Evolutionary conservation across 345 rosid genomes (phyloP).

Genomic region (Acer campestre): DNA sequence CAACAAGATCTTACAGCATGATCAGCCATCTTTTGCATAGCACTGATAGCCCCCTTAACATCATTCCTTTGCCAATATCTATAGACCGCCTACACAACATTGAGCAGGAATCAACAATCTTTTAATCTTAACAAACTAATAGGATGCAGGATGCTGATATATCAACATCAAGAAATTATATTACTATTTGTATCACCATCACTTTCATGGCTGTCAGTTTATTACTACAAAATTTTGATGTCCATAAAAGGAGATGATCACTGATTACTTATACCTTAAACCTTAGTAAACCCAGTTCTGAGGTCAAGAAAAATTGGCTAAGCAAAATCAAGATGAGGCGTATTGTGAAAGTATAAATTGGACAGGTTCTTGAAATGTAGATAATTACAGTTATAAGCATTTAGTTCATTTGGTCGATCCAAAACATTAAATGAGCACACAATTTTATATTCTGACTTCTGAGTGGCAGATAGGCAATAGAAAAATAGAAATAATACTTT

Average conservation of each 20-base stretch:
- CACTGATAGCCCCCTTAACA: slow-evolving; percentile 69
- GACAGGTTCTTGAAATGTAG: background rate
- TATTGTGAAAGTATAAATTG: background rate
- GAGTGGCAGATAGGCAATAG: background rate
- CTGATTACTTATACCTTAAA: background rate
- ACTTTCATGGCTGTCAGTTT: slow-evolving; percentile 2
- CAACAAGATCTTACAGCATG: slow-evolving; percentile 59
- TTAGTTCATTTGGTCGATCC: background rate
- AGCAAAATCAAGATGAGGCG: background rate
- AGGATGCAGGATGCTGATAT: background rate
- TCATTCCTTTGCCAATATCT: slow-evolving; percentile 92
- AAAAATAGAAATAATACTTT: background rate
- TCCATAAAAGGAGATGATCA: background rate
- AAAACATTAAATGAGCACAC: background rate
- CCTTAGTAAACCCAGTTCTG: slow-evolving; percentile 1
- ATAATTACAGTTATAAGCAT: background rate
- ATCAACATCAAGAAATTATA: background rate
- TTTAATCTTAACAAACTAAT: slow-evolving; percentile 5
- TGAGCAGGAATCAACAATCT: slow-evolving; percentile 31
- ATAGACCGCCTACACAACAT: slow-evolving; percentile 63
- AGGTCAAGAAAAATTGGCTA: slow-evolving; percentile 3
- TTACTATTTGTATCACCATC: background rate
- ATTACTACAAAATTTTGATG: background rate
- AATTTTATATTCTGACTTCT: background rate
- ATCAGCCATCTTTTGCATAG: slow-evolving; percentile 96